Evolutionary conservation across 1,284 basidiomycete genomes (phyloP), one percentile per base, ranked within the genome.

Genomic region (Tilletia walkeri): DNA sequence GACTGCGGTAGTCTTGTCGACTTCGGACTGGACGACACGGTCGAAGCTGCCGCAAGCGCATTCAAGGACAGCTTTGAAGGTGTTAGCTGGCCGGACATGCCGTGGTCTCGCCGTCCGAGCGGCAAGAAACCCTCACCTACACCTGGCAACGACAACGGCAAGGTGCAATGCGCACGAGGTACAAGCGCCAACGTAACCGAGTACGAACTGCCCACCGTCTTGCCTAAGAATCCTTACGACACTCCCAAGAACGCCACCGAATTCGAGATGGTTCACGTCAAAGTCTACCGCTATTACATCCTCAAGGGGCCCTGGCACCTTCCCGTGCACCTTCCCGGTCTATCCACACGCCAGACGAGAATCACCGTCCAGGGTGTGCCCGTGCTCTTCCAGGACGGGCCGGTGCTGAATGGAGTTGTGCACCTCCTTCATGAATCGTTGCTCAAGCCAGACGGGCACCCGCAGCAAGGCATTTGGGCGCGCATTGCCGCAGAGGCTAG

Each of bases 311-410:
- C 78, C 14, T 74, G 84, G 3, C 85, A 72, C 82, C 85, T 81
- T 76, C 47, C 47, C 47, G n/a, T 48, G 12, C 47, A 10, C 47
- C 10, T 48, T n/a, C 47, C 47, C 1, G 47, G 47, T n/a, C 47
- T 48, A n/a, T 48, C 47, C 12, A 48, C 10, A 10, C 47, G 47
- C 47, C 86, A 79, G 88, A 88, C 65, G 77, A 84, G 76, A 61
- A 79, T 90, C 72, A 86, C 84, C 73, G 89, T 89, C 67, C 88
- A 91, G 70, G 87, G 87, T 34, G 85, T 85, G 24, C 24, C 24
- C 24, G 24, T 30, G 24, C 24, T 30, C 24, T 30, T 30, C 24
- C 24, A 30, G 24, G 24, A 30, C 24, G 24, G 24, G 24, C 24
- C 24, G 24, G 24, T 30, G 24, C 24, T 30, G 24, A 30, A 30